Percentiles rank a stretch among this genome's conserved stretches.
These are phyloP conservation scores for Novymonas esmeraldas DNA, from an alignment of 208 protist genomes.

Conservation along the genomic window DNA sequence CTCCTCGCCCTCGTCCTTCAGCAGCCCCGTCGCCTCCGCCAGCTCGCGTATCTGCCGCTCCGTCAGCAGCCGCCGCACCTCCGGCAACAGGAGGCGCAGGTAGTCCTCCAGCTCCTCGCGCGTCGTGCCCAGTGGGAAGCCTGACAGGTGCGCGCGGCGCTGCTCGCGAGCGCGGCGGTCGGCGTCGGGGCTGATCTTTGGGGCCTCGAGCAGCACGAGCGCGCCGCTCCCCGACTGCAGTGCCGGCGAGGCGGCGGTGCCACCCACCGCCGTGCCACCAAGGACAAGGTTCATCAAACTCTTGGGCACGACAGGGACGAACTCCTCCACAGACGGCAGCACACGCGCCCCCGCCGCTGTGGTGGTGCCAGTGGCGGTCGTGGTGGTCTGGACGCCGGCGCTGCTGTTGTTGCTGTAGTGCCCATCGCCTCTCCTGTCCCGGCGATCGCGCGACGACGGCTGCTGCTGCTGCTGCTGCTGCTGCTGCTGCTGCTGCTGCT, in stretches of 20 bases:
- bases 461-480: slow-evolving; percentile 28
- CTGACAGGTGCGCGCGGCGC: slow-evolving; percentile 81
- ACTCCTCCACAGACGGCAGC: slow-evolving; percentile 76
- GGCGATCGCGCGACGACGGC: slow-evolving; percentile 1
- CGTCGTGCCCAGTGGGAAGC: slow-evolving; percentile 64
- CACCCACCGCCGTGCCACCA: slow-evolving; percentile 2
- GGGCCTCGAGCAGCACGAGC: slow-evolving; percentile 60
- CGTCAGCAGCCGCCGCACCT: slow-evolving; percentile 74
- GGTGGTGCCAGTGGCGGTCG: not conserved
- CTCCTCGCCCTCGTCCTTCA: slow-evolving; percentile 33
- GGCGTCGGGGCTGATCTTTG: slow-evolving; percentile 70
- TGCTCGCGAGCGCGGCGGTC: slow-evolving; percentile 69
- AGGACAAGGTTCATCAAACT: slow-evolving; percentile 36
- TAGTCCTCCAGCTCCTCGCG: slow-evolving; percentile 69
- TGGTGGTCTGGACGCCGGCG: not conserved
- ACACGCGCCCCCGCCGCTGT: slow-evolving; percentile 14
- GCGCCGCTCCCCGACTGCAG: slow-evolving; percentile 5
- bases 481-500: not conserved
- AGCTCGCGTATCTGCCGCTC: slow-evolving; percentile 68
- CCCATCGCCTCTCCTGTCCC: not conserved
- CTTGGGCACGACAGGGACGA: slow-evolving; percentile 54
- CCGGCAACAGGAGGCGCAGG: slow-evolving; percentile 69
- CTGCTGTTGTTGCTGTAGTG: not conserved
- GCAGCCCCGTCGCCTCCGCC: slow-evolving; percentile 26
- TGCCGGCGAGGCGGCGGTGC: not conserved